phyloP scores from a whole-genome alignment of 345 rosid species.

The Euphorbia tirucalli region DNA sequence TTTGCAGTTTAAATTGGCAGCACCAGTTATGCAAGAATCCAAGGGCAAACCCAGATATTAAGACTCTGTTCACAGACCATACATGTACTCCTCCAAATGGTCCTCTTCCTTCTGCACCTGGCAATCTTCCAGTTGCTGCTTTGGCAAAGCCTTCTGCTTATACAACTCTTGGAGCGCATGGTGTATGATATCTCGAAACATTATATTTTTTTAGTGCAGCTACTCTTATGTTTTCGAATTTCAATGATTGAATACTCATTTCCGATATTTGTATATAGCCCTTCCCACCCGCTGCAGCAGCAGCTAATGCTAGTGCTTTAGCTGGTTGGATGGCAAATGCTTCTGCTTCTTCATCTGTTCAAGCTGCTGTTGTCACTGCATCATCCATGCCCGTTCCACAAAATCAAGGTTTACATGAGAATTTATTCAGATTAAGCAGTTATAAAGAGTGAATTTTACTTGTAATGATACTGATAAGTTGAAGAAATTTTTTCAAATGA shows the following conservation, averaged over 20 bases:
- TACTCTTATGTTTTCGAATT: conserved; percentile 3
- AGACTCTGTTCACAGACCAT: conserved; percentile 76
- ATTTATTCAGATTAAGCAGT: conserved; percentile 1
- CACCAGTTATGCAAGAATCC: conserved; percentile 88
- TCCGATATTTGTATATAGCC: conserved; percentile 36
- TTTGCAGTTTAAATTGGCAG: conserved; percentile 84
- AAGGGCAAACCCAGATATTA: conserved; percentile 80
- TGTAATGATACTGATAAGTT: neutral
- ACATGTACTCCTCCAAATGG: conserved; percentile 64
- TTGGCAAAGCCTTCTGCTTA: conserved; percentile 55
- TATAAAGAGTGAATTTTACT: neutral
- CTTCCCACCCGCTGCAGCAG: conserved; percentile 56
- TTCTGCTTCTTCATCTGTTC: conserved; percentile 76
- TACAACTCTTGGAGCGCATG: conserved; percentile 54
- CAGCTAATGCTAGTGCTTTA: conserved; percentile 64
- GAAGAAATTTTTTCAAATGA: neutral
- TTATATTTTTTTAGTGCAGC: neutral
- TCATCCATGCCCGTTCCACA: conserved; percentile 70
- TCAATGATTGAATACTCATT: conserved; percentile 7
- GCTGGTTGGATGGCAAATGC: conserved; percentile 89
- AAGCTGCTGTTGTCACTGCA: conserved; percentile 82
- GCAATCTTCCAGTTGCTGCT: conserved; percentile 55
- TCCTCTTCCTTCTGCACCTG: conserved; percentile 61
- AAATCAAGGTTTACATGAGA: conserved; percentile 60
- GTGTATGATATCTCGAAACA: conserved; percentile 38